Evolutionary conservation across 176 grass and related monocot species (phyloP).

Genomic region (Musa itinerans): DNA sequence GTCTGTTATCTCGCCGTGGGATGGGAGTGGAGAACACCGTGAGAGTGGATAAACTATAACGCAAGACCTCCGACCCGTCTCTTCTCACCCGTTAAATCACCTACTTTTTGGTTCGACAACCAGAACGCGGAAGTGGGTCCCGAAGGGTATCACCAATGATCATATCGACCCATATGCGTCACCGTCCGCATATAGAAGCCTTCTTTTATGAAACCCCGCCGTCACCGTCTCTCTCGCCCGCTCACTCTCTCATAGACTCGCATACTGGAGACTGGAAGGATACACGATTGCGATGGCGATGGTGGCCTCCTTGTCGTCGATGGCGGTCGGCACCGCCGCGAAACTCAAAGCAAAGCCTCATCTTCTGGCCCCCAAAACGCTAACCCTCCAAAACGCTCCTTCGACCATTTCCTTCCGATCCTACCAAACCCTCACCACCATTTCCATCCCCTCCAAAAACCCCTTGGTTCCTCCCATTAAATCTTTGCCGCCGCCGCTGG

Average conservation of each 20-base stretch:
- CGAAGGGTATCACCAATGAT: too few species aligned
- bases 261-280: background rate
- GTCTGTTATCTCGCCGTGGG: background rate
- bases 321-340: background rate
- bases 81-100: background rate
- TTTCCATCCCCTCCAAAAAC: background rate
- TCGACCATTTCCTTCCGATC: slow-evolving; percentile 11
- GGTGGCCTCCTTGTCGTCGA: background rate
- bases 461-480: slow-evolving; percentile 12
- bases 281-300: background rate
- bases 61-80: background rate
- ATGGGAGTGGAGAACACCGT: too few species aligned
- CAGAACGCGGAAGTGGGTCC: background rate
- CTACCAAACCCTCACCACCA: slow-evolving; percentile 11
- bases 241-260: too few species aligned
- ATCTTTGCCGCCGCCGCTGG: slow-evolving; percentile 24
- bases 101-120: background rate
- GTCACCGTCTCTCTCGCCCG: background rate
- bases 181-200: too few species aligned
- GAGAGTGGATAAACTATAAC: background rate
- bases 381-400: background rate
- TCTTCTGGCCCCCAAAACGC: slow-evolving; percentile 17
- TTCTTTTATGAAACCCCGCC: background rate
- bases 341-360: background rate
- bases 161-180: too few species aligned